Conservation (phyloP, 2,329 filamentous ascomycete species). For the Sclerotinia trifoliorum region DNA sequence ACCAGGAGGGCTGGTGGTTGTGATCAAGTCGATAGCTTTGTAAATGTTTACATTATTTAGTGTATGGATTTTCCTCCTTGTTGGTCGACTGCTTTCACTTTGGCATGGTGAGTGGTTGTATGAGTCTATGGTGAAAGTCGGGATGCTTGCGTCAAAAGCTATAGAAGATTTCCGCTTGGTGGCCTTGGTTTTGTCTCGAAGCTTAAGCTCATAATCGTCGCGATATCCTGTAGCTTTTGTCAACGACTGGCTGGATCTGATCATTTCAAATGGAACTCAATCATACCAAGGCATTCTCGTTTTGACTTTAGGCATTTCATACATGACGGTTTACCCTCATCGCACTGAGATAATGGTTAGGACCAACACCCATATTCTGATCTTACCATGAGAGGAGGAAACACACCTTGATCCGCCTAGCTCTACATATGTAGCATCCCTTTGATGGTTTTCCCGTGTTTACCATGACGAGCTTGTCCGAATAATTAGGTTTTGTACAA, state of each 20-base stretch:
- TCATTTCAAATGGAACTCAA: background rate
- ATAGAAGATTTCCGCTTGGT: background rate
- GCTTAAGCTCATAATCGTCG: slow-evolving; percentile 7
- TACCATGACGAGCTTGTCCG: slow-evolving; percentile 3
- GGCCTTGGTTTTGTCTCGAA: background rate
- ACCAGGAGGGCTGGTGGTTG: background rate
- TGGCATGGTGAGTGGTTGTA: background rate
- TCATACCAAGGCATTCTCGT: slow-evolving; percentile 59
- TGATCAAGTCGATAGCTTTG: background rate
- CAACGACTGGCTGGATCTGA: background rate
- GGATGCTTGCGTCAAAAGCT: background rate
- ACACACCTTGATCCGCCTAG: slow-evolving; percentile 25
- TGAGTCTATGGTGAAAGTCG: slow-evolving; percentile 8
- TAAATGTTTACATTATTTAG: background rate
- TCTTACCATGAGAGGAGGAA: background rate
- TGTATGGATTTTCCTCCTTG: background rate
- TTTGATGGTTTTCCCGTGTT: slow-evolving; percentile 22
- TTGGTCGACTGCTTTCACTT: background rate
- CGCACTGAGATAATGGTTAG: slow-evolving; percentile 49
- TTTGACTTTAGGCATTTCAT: slow-evolving; percentile 61
- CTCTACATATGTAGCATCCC: slow-evolving; percentile 25
- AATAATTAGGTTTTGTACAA: background rate
- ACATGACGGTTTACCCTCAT: slow-evolving; percentile 63
- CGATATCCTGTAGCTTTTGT: slow-evolving; percentile 7
- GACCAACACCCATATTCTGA: background rate